These are phyloP conservation scores for Paramecium tetraurelia DNA, from an alignment of 73 alveolate species.

Conservation along the genomic window DNA sequence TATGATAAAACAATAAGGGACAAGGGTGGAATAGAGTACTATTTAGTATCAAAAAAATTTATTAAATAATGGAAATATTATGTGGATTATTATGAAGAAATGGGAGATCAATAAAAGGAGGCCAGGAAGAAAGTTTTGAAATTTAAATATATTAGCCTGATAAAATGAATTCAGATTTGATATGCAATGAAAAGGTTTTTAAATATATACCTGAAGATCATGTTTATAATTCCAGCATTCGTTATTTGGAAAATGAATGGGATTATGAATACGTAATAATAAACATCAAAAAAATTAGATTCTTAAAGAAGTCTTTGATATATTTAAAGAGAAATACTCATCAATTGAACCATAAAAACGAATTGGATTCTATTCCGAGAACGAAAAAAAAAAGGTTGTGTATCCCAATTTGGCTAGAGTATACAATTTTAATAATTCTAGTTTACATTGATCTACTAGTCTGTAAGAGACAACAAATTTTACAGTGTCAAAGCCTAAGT, in stretches of 20 bases:
- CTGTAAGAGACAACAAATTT: background rate
- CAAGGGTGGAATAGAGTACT: slow-evolving; percentile 6
- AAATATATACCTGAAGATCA: slow-evolving; percentile 27
- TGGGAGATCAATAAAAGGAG: background rate
- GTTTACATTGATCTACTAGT: background rate
- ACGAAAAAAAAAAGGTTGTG: background rate
- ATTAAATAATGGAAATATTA: slow-evolving; percentile 6
- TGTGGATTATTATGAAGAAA: slow-evolving; percentile 33
- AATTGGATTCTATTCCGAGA: background rate
- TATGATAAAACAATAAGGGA: background rate
- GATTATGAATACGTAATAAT: slow-evolving; percentile 26
- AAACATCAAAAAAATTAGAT: background rate
- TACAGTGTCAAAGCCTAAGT: background rate
- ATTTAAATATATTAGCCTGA: slow-evolving; percentile 21
- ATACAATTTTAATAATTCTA: background rate
- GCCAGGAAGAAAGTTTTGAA: background rate
- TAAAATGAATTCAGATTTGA: background rate
- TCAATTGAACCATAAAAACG: background rate
- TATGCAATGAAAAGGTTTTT: background rate
- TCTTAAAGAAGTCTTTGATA: background rate
- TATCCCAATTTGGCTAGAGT: slow-evolving; percentile 2
- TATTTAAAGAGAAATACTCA: background rate
- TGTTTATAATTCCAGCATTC: slow-evolving; percentile 7
- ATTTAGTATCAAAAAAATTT: slow-evolving; percentile 22
- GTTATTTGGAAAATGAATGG: background rate